These are phyloP conservation scores for Penicillium decumbens DNA, from an alignment of 2,329 filamentous ascomycete species.

Conservation along the genomic window DNA sequence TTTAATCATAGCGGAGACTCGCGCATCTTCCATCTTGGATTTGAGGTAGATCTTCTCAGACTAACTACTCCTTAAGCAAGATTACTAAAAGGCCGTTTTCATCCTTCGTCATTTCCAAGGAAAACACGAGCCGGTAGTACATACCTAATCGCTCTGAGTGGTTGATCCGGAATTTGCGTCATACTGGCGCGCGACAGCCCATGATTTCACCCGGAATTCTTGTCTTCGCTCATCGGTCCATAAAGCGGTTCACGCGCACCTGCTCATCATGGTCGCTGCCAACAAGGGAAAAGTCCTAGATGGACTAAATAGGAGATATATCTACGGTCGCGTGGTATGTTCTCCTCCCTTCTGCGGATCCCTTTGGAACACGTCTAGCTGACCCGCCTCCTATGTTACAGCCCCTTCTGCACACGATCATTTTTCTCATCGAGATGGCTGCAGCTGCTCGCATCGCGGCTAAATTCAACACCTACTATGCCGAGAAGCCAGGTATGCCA, in stretches of 20 bases:
- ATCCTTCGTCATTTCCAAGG: not conserved
- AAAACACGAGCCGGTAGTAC: not conserved
- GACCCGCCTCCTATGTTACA: slow-evolving; percentile 39
- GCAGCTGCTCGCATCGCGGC: slow-evolving; percentile 75
- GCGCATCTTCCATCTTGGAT: not conserved
- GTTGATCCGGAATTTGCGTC: slow-evolving; percentile 33
- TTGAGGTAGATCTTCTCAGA: not conserved
- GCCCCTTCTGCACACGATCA: slow-evolving; percentile 80
- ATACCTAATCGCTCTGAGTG: slow-evolving; percentile 5
- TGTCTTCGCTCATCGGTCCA: slow-evolving; percentile 23
- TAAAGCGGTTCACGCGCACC: slow-evolving; percentile 17
- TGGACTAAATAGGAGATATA: slow-evolving; percentile 46
- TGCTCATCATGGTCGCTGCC: slow-evolving; percentile 39
- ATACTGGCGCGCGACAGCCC: slow-evolving; percentile 32
- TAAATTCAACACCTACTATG: slow-evolving; percentile 93
- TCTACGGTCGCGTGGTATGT: slow-evolving; percentile 45
- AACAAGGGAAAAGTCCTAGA: slow-evolving; percentile 41
- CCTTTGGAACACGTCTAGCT: slow-evolving; percentile 3
- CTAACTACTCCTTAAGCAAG: not conserved
- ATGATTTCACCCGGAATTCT: slow-evolving; percentile 23
- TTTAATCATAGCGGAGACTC: not conserved
- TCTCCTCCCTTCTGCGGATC: not conserved
- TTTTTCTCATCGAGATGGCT: slow-evolving; percentile 84
- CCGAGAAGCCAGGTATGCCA: slow-evolving; percentile 70
- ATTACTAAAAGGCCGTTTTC: too few relatives aligned